A percentile compares a stretch with the other conserved stretches of the same genome.
phyloP scores from a whole-genome alignment of 768 basidiomycete species.

The Lyophyllum semitale region DNA sequence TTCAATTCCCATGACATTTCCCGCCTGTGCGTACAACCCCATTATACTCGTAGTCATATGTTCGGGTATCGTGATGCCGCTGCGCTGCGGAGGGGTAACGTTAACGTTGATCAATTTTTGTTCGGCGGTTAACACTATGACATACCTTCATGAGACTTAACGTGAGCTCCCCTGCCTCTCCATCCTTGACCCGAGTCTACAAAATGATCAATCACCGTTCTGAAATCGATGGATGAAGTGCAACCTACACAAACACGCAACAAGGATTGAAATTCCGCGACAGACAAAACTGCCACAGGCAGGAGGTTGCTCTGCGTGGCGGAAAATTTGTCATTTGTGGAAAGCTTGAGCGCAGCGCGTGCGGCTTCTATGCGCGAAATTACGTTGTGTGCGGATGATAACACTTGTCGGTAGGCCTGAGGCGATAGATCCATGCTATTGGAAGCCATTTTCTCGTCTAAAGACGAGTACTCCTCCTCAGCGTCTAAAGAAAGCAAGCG shows the following conservation, averaged over 20 bases:
- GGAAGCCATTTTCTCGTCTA: not conserved
- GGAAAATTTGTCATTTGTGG: slow-evolving; percentile 12
- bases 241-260: slow-evolving; percentile 50
- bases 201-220: slow-evolving; percentile 5
- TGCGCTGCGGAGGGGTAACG: slow-evolving; percentile 36
- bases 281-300: slow-evolving; percentile 48
- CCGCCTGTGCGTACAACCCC: slow-evolving; percentile 45
- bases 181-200: slow-evolving; percentile 52
- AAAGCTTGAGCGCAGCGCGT: slow-evolving; percentile 17
- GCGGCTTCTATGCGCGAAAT: slow-evolving; percentile 34
- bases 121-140: not conserved
- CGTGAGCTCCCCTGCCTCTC: slow-evolving; percentile 46
- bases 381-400: slow-evolving; percentile 35
- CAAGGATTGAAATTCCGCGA: slow-evolving; percentile 55
- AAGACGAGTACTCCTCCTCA: not conserved
- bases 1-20: slow-evolving; percentile 49
- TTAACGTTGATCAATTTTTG: not conserved
- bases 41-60: slow-evolving; percentile 49
- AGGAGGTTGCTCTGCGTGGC: slow-evolving; percentile 23
- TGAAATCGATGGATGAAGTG: not conserved
- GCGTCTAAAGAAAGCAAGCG: slow-evolving; percentile 18
- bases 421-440: slow-evolving; percentile 3
- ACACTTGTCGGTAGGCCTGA: slow-evolving; percentile 33
- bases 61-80: slow-evolving; percentile 42
- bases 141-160: slow-evolving; percentile 58